Evolutionary conservation across 192 early-diverging fungal genomes (phyloP), one percentile per base, ranked within the genome.

Genomic region (Spizellomyces sp.): DNA sequence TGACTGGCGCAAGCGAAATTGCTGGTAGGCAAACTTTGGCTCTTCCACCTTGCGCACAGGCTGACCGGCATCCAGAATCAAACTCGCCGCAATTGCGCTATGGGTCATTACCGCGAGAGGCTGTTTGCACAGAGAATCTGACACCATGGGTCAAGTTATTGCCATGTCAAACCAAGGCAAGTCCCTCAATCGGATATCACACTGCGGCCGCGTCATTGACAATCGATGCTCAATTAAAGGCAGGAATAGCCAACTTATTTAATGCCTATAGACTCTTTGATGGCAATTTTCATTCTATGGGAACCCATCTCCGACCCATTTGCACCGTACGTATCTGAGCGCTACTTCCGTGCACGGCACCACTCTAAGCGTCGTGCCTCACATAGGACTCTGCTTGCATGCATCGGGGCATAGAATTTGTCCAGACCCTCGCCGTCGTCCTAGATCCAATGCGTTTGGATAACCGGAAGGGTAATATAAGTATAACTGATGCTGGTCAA

Each of bases 111-210:
- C 91, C 96, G 5, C 92, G 92, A 72, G 98, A 99, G 72, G 90
- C 89, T 71, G 94, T 95, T 8, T 99, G 98, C 69, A 99, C 98
- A 5, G 98, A 98, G 75, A 99, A 99, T 76, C 82, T 99, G 77
- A 97, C 98, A 8, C 95, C 96, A 8, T 99, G 95, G 95, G 87
- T 91, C 70, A 99, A 98, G 75, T 83, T 96, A 65, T 74, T 99
- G 46, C 98, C 98, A 4, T 99, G 98, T 74, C 91, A 96, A 81
- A 80, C 91, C 12, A 93, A 91, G 77, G 89, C 87, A 69, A 43
- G 42, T 42, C 14, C 47, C 17, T 45, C 21, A 5, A 52, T 50
- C 41, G 19, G 62, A 42, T 21, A 36, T 36, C 27, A 59, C 4
- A 45, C 54, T 19, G 3, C 14, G 19, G 15, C 50, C 43, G 14